phyloP scores from a whole-genome alignment of 2,329 filamentous ascomycete species.

The Colletotrichum tabaci region DNA sequence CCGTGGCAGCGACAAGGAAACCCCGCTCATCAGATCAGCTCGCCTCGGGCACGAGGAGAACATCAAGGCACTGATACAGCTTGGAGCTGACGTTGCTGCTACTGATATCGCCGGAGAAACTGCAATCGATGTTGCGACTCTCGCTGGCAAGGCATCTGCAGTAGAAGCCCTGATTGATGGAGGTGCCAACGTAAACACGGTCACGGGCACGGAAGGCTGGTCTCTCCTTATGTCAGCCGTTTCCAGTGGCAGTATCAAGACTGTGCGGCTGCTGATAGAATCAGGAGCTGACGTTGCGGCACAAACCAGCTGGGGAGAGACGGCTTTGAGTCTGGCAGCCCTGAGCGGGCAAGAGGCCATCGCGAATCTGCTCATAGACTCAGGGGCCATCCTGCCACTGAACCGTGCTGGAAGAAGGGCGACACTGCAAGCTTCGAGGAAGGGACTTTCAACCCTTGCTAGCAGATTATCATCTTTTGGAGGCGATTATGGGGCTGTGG shows the following conservation, averaged over 20 bases:
- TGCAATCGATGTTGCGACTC: neutral
- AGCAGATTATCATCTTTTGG: constrained; percentile 1
- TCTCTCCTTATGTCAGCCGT: neutral
- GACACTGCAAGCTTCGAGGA: neutral
- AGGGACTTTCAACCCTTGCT: neutral
- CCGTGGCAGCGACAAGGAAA: neutral
- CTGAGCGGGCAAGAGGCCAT: neutral
- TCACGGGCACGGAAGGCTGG: neutral
- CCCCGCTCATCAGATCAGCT: constrained; percentile 6
- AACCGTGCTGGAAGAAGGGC: constrained; percentile 1
- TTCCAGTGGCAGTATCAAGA: neutral
- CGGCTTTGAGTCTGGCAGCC: neutral
- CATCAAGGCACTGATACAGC: neutral
- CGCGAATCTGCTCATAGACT: neutral
- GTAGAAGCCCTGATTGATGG: neutral
- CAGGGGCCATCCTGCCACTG: neutral
- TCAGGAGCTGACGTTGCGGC: neutral
- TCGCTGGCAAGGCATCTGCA: neutral
- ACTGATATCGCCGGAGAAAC: neutral
- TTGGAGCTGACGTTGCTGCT: neutral
- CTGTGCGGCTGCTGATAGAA: neutral
- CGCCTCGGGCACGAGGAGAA: neutral
- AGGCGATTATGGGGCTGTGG: constrained; percentile 1
- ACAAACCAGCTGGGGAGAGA: constrained; percentile 1
- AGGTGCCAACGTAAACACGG: neutral